phyloP scores from a whole-genome alignment of 768 basidiomycete species.

The Rhizopogon rudus region DNA sequence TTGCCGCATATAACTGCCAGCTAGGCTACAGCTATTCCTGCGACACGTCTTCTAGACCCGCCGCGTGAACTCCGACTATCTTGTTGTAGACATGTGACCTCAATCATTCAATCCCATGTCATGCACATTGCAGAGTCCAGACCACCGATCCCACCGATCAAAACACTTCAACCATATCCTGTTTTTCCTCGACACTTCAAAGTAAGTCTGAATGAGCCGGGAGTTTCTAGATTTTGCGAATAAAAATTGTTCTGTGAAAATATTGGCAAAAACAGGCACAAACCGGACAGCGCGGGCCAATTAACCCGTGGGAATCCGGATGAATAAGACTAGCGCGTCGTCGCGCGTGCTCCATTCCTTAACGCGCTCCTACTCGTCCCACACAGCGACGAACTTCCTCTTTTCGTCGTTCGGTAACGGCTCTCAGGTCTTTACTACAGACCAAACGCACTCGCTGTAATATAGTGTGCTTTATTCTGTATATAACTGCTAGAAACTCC shows the following conservation, averaged over 20 bases:
- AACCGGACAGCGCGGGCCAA: constrained; percentile 15
- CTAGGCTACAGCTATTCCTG: not conserved
- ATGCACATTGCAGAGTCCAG: too few relatives aligned
- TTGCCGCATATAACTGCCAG: constrained; percentile 2
- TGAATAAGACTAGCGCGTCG: constrained; percentile 34
- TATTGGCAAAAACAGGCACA: constrained; percentile 11
- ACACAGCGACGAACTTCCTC: constrained; percentile 33
- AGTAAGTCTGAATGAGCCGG: not conserved
- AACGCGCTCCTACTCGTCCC: constrained; percentile 33
- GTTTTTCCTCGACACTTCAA: constrained; percentile 1
- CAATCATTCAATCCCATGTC: not conserved
- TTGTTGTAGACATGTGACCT: not conserved
- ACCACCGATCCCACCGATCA: not conserved
- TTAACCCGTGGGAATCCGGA: constrained; percentile 27
- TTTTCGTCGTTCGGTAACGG: constrained; percentile 26
- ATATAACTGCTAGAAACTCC: constrained; percentile 9
- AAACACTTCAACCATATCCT: not conserved
- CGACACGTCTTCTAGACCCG: constrained; percentile 11
- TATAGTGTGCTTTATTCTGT: constrained; percentile 13
- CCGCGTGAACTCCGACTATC: constrained; percentile 22
- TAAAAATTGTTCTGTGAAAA: constrained; percentile 8
- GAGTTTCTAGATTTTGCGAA: constrained; percentile 6
- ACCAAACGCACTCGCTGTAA: constrained; percentile 9
- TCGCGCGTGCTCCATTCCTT: constrained; percentile 31
- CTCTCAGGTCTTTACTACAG: constrained; percentile 16